phyloP scores from a whole-genome alignment of 176 grass and related monocot genomes.

The Bonia amplexicaulis region DNA sequence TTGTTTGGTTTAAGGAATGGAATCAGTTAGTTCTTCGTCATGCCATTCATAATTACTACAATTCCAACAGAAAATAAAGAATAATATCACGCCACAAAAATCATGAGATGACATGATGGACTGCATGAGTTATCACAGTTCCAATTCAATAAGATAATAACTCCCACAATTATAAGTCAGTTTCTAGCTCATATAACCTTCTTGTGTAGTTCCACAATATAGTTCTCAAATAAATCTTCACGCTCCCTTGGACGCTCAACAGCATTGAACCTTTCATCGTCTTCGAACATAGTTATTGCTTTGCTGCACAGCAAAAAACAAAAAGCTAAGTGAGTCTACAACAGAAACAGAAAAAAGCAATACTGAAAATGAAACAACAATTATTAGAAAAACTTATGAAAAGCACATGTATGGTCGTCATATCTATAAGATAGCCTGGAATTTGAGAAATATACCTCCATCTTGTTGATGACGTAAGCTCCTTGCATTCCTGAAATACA shows the following conservation, averaged over 20 bases:
- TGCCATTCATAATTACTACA: background rate
- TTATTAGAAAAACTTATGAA: background rate
- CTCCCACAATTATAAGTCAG: background rate
- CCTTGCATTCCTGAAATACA: slow-evolving; percentile 76
- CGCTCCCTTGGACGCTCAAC: slow-evolving; percentile 56
- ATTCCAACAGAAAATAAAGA: background rate
- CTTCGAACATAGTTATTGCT: slow-evolving; percentile 78
- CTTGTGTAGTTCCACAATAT: slow-evolving; percentile 90
- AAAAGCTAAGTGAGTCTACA: slow-evolving; percentile 1
- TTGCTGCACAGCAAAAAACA: slow-evolving; percentile 48
- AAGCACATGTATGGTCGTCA: background rate
- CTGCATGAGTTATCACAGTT: background rate
- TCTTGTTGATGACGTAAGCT: slow-evolving; percentile 66
- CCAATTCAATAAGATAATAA: background rate
- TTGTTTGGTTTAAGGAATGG: background rate
- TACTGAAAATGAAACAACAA: background rate
- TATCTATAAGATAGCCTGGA: slow-evolving; percentile 9
- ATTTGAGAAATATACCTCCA: slow-evolving; percentile 66
- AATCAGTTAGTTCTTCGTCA: background rate
- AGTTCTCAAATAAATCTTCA: slow-evolving; percentile 94
- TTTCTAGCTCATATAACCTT: slow-evolving; percentile 51
- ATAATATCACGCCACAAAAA: background rate
- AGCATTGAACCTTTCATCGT: slow-evolving; percentile 30
- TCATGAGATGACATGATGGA: background rate
- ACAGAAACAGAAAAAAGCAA: background rate